A percentile compares a stretch with the other conserved stretches of the same genome.
Evolutionary conservation across 2,329 filamentous ascomycete genomes (phyloP).

Genomic region (Nemania serpens): DNA sequence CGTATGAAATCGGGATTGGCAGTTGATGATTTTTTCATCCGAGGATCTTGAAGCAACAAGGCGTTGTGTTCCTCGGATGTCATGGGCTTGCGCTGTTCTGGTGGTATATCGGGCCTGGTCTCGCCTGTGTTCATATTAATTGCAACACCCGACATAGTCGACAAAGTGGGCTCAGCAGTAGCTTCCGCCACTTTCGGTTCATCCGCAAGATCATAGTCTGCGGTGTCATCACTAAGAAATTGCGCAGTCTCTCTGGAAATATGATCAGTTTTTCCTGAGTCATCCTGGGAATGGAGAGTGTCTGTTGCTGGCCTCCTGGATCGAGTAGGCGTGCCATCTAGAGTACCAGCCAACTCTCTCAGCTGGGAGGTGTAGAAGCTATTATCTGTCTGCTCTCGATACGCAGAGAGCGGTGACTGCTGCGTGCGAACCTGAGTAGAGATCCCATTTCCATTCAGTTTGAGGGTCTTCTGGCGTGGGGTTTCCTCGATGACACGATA

Average conservation of each 20-base stretch:
- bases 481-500: slow-evolving; percentile 88
- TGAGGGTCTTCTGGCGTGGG: slow-evolving; percentile 77
- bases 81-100: slow-evolving; percentile 48
- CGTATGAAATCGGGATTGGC: slow-evolving; percentile 92
- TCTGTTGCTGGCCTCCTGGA: slow-evolving; percentile 2
- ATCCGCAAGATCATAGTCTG: not conserved
- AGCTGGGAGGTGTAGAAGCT: slow-evolving; percentile 85
- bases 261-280: not conserved
- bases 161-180: not conserved
- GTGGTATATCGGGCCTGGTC: slow-evolving; percentile 2
- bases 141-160: not conserved
- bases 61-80: slow-evolving; percentile 95
- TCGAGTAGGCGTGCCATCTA: slow-evolving; percentile 31
- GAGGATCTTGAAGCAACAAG: slow-evolving; percentile 79
- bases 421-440: slow-evolving; percentile 67
- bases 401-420: slow-evolving; percentile 57
- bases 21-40: slow-evolving; percentile 84
- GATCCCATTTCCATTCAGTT: slow-evolving; percentile 64
- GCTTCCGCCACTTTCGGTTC: not conserved
- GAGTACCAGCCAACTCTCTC: slow-evolving; percentile 42
- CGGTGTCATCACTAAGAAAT: not conserved
- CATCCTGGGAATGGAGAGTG: not conserved
- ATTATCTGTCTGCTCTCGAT: slow-evolving; percentile 77
- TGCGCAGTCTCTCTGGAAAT: not conserved
- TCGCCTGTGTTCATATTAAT: slow-evolving; percentile 15